Evolutionary conservation across 176 grass and related monocot genomes (phyloP).

Genomic region (Raddia distichophylla): DNA sequence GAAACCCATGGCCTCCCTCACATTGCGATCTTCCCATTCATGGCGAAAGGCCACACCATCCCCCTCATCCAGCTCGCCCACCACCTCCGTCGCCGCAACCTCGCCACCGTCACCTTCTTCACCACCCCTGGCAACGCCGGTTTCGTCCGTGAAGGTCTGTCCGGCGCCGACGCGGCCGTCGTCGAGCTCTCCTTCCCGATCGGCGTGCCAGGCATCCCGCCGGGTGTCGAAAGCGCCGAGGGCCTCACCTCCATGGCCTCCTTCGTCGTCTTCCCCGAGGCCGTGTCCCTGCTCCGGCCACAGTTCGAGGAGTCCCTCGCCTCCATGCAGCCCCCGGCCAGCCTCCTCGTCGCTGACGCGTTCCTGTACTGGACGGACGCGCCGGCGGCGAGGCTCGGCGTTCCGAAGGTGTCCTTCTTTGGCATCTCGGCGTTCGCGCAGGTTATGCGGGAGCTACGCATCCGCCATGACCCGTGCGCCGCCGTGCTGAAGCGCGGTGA

Average conservation of each 20-base stretch:
- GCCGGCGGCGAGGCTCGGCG: conserved; percentile 34
- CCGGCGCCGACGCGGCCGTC: conserved; percentile 23
- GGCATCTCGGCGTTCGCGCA: conserved; percentile 58
- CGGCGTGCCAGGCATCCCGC: conserved; percentile 32
- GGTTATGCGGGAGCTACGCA: conserved; percentile 16
- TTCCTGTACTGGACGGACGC: conserved; percentile 61
- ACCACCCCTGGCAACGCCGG: conserved; percentile 57
- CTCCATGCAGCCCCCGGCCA: conserved; percentile 17
- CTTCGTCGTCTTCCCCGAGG: conserved; percentile 48
- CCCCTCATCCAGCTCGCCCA: conserved; percentile 61
- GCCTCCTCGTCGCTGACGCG: conserved; percentile 58
- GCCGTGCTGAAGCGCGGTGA: conserved; percentile 14
- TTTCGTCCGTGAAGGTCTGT: conserved; percentile 55
- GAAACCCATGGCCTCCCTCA: conserved; percentile 34
- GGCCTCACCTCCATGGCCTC: conserved; percentile 46
- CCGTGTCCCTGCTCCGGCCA: conserved; percentile 34
- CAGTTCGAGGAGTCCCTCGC: conserved; percentile 46
- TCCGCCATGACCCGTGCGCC: conserved; percentile 42
- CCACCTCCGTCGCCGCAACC: conserved; percentile 45
- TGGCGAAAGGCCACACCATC: conserved; percentile 76
- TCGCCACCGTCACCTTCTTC: conserved; percentile 68
- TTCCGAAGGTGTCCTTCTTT: conserved; percentile 47
- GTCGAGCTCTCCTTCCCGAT: conserved; percentile 56
- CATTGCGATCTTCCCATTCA: conserved; percentile 67
- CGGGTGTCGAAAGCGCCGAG: conserved; percentile 66